A percentile compares a stretch with the other conserved stretches of the same genome.
Evolutionary conservation across 2,329 filamentous ascomycete genomes (phyloP).

Genomic region (Tympanopsis confertula): DNA sequence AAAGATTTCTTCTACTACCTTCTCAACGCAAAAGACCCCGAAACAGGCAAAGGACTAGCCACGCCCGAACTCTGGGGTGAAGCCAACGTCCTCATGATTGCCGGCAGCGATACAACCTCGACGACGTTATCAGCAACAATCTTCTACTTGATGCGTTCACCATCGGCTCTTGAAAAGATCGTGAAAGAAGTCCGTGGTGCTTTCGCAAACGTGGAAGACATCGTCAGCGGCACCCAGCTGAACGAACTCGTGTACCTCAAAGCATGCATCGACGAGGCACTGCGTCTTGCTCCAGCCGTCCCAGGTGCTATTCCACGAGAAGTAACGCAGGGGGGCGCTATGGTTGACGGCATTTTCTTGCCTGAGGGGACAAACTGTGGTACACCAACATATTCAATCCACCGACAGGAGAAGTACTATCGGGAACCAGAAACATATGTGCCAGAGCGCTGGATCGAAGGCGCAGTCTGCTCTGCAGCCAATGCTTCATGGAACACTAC

Average conservation of each 20-base stretch:
- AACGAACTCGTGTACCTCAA: slow-evolving; percentile 7
- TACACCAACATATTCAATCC: slow-evolving; percentile 8
- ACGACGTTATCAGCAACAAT: slow-evolving; percentile 8
- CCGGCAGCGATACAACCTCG: slow-evolving; percentile 9
- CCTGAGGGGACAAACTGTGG: slow-evolving; percentile 7
- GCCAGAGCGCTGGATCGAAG: slow-evolving; percentile 9
- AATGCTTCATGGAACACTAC: slow-evolving; percentile 6
- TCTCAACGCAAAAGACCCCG: slow-evolving; percentile 29
- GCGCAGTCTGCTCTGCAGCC: slow-evolving; percentile 6
- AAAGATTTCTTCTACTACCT: slow-evolving; percentile 36
- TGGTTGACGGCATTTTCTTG: slow-evolving; percentile 7
- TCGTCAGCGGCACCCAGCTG: slow-evolving; percentile 3
- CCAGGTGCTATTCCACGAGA: slow-evolving; percentile 7
- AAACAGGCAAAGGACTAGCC: slow-evolving; percentile 22
- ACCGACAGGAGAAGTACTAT: slow-evolving; percentile 9
- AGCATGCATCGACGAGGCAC: slow-evolving; percentile 9
- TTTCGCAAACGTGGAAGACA: slow-evolving; percentile 5
- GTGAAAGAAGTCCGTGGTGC: slow-evolving; percentile 7
- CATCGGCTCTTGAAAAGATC: slow-evolving; percentile 6
- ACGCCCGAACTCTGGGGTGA: slow-evolving; percentile 27
- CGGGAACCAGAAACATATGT: slow-evolving; percentile 3
- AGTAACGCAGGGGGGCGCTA: slow-evolving; percentile 2
- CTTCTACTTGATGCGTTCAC: slow-evolving; percentile 12
- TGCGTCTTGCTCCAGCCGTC: slow-evolving; percentile 8
- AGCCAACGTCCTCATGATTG: slow-evolving; percentile 23